Base-by-base conservation (phyloP, 2,329 filamentous ascomycete species). In the Colletotrichum aenigma region DNA sequence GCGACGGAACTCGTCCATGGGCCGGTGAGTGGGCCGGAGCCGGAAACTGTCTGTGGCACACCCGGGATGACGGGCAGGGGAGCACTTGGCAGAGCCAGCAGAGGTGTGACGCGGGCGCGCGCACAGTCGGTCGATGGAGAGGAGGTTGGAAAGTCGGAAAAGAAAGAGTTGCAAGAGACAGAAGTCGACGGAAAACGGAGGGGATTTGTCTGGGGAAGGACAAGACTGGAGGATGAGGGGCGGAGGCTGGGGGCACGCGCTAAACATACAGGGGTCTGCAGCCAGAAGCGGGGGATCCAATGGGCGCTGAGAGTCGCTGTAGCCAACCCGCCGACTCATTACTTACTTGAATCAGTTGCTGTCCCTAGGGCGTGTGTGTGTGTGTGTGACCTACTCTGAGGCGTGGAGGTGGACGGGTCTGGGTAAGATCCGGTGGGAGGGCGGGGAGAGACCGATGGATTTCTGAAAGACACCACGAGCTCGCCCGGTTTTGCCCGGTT, bases 171-270 rank as follows among this genome's bases (percentile, higher is more conserved):
- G 32, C 24, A 30, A 21, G 56, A 71, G 62, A 67, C 69, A 66
- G 26, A 65, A 71, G 60, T 64, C 43, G 58, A 65, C 73, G 73
- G 73, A 75, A 73, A 75, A 75, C 43, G 58, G 58, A 38, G 64
- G 70, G 43, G 62, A 65, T 73, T 75, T 68, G 69, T 52, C 69
- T 75, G 69, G 69, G 56, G 73, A 75, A 68, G 32, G 16, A 67
- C 61, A 32, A 61, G 70, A 64, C 55, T 38, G 18, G 60, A 66
- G 48, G 55, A 64, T 21, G 66, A 48, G 52, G 66, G 64, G 64
- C 18, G 24, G 52, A 48, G 34, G 58, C 60, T 36, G 18, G 52
- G 48, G 65, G 18, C 15, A 32, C n/a, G 21, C 66, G 48, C 71
- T 66, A 60, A 56, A 13, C 26, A 24, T n/a, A 67, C 70, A 56